Conservation (phyloP, 768 basidiomycete genomes). For the Butyriboletus loyo region DNA sequence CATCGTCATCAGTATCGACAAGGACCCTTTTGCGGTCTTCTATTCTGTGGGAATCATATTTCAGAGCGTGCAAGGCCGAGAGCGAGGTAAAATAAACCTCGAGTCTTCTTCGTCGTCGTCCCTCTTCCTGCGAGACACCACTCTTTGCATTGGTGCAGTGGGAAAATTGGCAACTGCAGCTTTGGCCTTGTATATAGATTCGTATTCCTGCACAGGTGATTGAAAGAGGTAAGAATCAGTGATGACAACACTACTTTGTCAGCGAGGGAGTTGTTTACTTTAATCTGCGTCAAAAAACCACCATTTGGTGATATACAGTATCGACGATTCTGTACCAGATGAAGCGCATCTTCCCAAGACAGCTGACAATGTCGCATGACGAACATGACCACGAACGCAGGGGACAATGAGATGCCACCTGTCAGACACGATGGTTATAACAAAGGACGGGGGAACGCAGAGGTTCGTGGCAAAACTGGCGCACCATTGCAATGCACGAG, state of each 20-base stretch:
- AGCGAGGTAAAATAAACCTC: conserved; percentile 25
- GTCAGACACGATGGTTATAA: background rate
- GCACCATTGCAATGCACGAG: conserved; percentile 88
- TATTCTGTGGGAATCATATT: conserved; percentile 24
- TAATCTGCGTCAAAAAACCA: conserved; percentile 89
- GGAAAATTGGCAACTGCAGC: conserved; percentile 65
- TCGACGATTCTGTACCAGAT: conserved; percentile 83
- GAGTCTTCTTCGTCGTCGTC: conserved; percentile 70
- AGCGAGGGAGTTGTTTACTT: conserved; percentile 45
- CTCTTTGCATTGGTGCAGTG: conserved; percentile 36
- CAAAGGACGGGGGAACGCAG: background rate
- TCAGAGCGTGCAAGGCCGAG: background rate
- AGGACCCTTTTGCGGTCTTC: conserved; percentile 45
- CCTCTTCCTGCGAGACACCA: conserved; percentile 61
- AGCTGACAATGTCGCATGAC: conserved; percentile 83
- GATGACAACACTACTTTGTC: background rate
- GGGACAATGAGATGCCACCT: conserved; percentile 88
- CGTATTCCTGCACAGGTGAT: conserved; percentile 65
- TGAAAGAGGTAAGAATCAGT: conserved; percentile 1
- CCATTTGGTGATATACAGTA: conserved; percentile 94
- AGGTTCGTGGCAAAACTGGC: conserved; percentile 13
- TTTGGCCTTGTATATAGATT: conserved; percentile 84
- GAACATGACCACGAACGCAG: conserved; percentile 90
- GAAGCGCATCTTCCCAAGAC: conserved; percentile 86
- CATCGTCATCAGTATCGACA: conserved; percentile 32